Base-by-base conservation (phyloP, 2,329 filamentous ascomycete genomes). In the Colletotrichum sp. region DNA sequence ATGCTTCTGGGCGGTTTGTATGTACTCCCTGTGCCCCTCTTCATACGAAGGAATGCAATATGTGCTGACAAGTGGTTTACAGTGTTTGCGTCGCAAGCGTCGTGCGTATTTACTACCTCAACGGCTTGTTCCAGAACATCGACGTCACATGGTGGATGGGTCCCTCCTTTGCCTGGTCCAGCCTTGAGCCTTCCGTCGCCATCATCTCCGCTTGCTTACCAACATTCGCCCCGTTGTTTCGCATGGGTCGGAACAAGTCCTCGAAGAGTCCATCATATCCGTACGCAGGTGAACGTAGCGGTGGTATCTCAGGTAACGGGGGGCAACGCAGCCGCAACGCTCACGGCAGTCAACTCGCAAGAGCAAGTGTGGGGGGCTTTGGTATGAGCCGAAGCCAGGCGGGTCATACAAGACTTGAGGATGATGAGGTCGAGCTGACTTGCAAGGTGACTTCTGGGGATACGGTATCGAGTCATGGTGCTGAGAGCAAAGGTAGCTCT, bases 191-290 rank as follows among this genome's bases (percentile, higher is more conserved):
- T 77, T 84, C 84, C 72, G 81, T 84, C 59, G 84, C 84, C 71
- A 81, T 86, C 78, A 80, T 86, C 26, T 86, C 85, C 72, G 81
- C 84, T 34, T 85, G 84, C 76, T 81, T 87, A 13, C 84, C 85
- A 2, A 85, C 84, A n/a, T 78, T 86, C 6, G 81, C 84, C 7
- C 83, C 83, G 18, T 65, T 83, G 10, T 65, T 65, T 16, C 59
- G 69, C 16, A 71, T 71, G 69, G 69, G 69, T 2, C 12, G 69
- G 7, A 63, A 36, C 3, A 57, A 57, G 18, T 64, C 69, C 7
- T 71, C 59, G 2, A 44, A 26, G 26, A 57, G 32, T 30, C 49
- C 59, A 16, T 30, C 69, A 1, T 71, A 71, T 52, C 69, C 69
- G 7, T 57, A 65, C 28, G 32, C 60, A 2, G 39, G 59, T 10